Percentiles rank a stretch among this genome's conserved stretches.
Evolutionary conservation across 352 stramenopile species (phyloP).

Genomic region (Globisporangium canariense): DNA sequence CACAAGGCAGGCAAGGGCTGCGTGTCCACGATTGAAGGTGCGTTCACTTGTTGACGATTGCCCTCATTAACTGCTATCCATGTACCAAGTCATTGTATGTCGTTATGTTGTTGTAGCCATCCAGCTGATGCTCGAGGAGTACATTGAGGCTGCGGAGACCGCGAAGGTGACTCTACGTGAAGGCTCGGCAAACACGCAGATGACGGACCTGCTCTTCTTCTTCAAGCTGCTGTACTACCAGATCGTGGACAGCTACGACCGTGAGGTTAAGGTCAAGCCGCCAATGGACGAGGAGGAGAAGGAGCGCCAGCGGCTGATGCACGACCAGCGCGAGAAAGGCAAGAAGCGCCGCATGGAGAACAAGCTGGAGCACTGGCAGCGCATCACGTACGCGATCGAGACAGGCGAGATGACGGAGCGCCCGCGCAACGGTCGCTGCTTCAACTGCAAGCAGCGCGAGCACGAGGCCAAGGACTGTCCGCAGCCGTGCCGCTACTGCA

Average conservation of each 20-base stretch:
- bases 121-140: conserved; percentile 81
- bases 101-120: conserved; percentile 44
- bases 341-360: conserved; percentile 69
- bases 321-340: conserved; percentile 37
- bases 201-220: conserved; percentile 78
- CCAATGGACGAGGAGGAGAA: conserved; percentile 83
- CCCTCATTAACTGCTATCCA: not conserved
- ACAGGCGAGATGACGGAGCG: conserved; percentile 40
- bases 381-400: conserved; percentile 42
- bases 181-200: conserved; percentile 30
- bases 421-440: conserved; percentile 67
- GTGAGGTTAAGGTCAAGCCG: conserved; percentile 52
- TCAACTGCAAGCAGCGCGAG: conserved; percentile 82
- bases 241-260: conserved; percentile 65
- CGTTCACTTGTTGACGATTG: not conserved
- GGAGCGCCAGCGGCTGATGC: conserved; percentile 66
- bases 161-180: conserved; percentile 30
- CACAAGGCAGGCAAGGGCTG: conserved; percentile 80
- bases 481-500: conserved; percentile 79
- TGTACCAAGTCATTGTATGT: not conserved
- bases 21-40: conserved; percentile 89
- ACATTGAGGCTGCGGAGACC: conserved; percentile 37
- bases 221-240: conserved; percentile 73
- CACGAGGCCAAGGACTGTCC: conserved; percentile 77
- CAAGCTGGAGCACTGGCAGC: conserved; percentile 54